Conservation (phyloP, 345 rosid genomes). For the Gossypium mustelinum region DNA sequence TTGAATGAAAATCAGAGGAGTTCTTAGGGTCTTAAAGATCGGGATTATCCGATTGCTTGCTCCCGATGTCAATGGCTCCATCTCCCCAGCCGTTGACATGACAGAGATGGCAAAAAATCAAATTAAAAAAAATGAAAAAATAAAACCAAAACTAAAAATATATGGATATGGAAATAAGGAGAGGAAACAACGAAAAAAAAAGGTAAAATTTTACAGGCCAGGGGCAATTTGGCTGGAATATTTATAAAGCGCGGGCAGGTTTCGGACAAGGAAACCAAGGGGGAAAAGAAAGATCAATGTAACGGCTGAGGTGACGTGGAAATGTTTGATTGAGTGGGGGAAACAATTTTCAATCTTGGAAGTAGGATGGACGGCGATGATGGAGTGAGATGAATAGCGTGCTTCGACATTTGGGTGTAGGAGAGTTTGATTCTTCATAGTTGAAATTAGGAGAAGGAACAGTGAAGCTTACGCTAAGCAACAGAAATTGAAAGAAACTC, state of each 20-base stretch:
- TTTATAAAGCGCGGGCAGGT: conserved; percentile 13
- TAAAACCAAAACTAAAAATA: conserved; percentile 2
- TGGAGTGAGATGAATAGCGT: neutral
- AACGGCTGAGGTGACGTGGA: conserved; percentile 9
- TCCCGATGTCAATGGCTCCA: conserved; percentile 90
- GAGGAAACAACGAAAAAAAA: neutral
- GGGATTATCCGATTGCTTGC: conserved; percentile 97
- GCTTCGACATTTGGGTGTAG: neutral
- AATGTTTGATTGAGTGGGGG: neutral
- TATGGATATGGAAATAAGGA: neutral
- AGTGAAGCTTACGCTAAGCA: neutral
- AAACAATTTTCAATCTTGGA: neutral
- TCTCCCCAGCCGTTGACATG: conserved; percentile 59
- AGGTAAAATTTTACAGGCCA: neutral
- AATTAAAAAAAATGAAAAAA: neutral
- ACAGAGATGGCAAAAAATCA: conserved; percentile 16
- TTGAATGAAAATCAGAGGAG: conserved; percentile 42
- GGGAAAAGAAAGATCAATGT: neutral
- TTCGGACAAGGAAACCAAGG: neutral
- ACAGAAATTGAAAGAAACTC: neutral
- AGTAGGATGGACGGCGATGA: neutral
- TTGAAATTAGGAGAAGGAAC: neutral
- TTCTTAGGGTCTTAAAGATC: conserved; percentile 48
- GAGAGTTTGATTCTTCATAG: neutral
- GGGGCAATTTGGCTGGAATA: neutral